A percentile compares a stretch with the other conserved stretches of the same genome.
These are phyloP conservation scores for Microsporum ferrugineum DNA, from an alignment of 2,329 filamentous ascomycete genomes.

Conservation along the genomic window DNA sequence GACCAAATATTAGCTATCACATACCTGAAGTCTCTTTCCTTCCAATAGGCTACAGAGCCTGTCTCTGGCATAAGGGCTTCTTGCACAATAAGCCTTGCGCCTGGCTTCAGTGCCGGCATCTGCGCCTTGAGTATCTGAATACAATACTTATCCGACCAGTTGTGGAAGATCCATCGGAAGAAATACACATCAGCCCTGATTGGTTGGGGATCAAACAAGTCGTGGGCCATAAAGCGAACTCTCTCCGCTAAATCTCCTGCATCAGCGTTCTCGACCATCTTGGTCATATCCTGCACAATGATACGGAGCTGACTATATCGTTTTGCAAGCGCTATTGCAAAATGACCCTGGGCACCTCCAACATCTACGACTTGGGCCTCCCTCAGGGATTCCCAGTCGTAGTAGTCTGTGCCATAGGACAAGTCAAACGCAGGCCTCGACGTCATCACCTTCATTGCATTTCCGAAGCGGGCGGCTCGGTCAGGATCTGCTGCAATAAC, in stretches of 20 bases:
- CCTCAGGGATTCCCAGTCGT: conserved; percentile 11
- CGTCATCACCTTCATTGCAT: neutral
- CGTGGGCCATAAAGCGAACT: conserved; percentile 37
- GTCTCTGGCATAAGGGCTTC: conserved; percentile 18
- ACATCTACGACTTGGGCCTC: conserved; percentile 13
- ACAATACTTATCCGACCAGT: conserved; percentile 47
- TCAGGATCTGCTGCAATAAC: conserved; percentile 9
- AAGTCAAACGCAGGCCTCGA: neutral
- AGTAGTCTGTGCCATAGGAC: conserved; percentile 1
- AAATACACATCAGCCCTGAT: conserved; percentile 48
- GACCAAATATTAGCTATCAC: neutral
- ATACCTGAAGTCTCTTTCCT: neutral
- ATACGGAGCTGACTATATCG: neutral
- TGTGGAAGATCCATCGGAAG: conserved; percentile 51
- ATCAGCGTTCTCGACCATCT: conserved; percentile 6
- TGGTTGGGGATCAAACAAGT: conserved; percentile 49
- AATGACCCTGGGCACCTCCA: conserved; percentile 10
- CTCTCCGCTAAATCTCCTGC: conserved; percentile 13
- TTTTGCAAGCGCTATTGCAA: neutral
- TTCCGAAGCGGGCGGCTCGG: conserved; percentile 7
- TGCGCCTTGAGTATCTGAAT: conserved; percentile 41
- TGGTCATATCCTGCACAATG: neutral
- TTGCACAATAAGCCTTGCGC: conserved; percentile 37
- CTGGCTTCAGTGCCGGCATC: conserved; percentile 46
- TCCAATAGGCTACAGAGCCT: neutral